Evolutionary conservation across 176 grass and related monocot species (phyloP).

Genomic region (Musa acuminata): DNA sequence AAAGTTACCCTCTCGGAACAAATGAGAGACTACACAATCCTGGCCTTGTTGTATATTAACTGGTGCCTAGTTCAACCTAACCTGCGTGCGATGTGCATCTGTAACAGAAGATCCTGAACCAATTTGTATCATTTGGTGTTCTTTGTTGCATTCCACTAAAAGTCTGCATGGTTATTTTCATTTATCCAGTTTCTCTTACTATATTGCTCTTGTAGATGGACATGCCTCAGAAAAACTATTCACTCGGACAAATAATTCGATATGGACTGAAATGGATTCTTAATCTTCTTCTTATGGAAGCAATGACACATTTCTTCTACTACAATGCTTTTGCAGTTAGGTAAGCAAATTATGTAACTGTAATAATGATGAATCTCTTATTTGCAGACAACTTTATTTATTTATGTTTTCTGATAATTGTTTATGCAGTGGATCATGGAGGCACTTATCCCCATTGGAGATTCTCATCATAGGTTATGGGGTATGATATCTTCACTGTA

Average conservation of each 20-base stretch:
- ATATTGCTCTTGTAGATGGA: constrained; percentile 68
- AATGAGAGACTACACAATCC: no score
- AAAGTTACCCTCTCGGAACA: no score
- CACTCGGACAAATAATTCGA: constrained; percentile 43
- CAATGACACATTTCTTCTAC: constrained; percentile 73
- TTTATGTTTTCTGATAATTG: constrained; percentile 13
- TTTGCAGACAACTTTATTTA: neutral
- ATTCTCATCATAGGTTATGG: constrained; percentile 94
- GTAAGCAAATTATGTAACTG: constrained; percentile 25
- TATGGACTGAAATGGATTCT: constrained; percentile 73
- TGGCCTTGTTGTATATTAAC: no score
- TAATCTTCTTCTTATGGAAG: constrained; percentile 70
- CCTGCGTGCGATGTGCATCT: no score
- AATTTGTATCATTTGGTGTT: neutral
- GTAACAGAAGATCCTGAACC: no score
- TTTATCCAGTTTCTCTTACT: constrained; percentile 26
- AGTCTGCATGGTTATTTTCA: neutral
- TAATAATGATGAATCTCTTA: neutral
- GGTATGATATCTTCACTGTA: constrained; percentile 42
- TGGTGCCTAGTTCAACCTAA: no score
- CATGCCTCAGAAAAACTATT: constrained; percentile 65
- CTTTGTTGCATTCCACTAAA: neutral
- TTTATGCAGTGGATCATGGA: constrained; percentile 61
- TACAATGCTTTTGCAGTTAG: constrained; percentile 92
- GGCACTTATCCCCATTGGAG: constrained; percentile 66